phyloP scores from a whole-genome alignment of 2,329 filamentous ascomycete species.

The Fusarium papillatum region DNA sequence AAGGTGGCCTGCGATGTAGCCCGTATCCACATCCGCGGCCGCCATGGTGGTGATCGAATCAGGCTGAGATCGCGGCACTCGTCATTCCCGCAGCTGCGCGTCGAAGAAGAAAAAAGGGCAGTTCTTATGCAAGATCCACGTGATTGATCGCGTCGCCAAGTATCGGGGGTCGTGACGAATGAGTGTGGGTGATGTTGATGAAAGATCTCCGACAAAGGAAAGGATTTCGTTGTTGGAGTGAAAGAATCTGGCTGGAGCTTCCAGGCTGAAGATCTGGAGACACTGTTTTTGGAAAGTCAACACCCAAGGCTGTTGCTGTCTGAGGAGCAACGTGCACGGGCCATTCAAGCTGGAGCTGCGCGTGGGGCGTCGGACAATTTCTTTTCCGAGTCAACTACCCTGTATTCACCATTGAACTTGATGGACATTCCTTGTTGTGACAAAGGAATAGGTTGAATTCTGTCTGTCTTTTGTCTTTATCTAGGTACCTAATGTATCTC shows the following conservation, averaged over 20 bases:
- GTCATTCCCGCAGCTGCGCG: conserved; percentile 43
- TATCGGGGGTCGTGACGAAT: conserved; percentile 14
- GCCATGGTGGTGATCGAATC: conserved; percentile 54
- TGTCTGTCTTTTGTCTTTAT: not conserved
- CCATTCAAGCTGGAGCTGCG: conserved; percentile 17
- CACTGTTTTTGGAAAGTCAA: conserved; percentile 38
- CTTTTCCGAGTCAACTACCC: conserved; percentile 38
- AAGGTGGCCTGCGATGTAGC: conserved; percentile 80
- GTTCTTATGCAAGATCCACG: not conserved
- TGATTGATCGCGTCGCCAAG: conserved; percentile 4
- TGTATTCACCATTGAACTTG: not conserved
- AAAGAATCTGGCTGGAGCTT: conserved; percentile 44
- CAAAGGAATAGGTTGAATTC: not conserved
- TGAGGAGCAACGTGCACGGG: conserved; percentile 40
- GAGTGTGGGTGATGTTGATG: conserved; percentile 28
- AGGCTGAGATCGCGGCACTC: conserved; percentile 40
- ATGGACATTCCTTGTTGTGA: not conserved
- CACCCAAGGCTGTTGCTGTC: conserved; percentile 36
- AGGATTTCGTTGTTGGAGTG: conserved; percentile 36
- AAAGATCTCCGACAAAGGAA: conserved; percentile 37
- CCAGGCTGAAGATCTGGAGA: conserved; percentile 34
- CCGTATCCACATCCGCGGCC: conserved; percentile 71
- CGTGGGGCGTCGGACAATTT: not conserved
- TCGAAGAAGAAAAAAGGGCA: not conserved
- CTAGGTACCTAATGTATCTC: not conserved